A percentile compares a stretch with the other conserved stretches of the same genome.
phyloP scores from a whole-genome alignment of 2,329 filamentous ascomycete genomes.

The Cercospora sp. region DNA sequence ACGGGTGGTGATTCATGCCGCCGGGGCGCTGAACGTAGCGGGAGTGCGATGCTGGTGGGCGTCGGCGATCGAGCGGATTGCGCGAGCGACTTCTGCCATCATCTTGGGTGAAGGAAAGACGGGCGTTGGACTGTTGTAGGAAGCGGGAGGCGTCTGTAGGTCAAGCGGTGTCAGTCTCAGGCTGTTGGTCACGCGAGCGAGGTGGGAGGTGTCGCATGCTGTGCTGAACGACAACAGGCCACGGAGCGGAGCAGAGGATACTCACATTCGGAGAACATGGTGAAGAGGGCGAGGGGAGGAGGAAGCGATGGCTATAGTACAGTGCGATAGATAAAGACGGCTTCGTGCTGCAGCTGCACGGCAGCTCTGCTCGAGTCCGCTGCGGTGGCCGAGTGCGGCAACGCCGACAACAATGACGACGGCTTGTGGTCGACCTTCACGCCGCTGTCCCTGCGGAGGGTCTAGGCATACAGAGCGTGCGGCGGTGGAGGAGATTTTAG shows the following conservation, averaged over 20 bases:
- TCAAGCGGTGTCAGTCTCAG: conserved; percentile 36
- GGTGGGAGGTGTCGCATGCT: conserved; percentile 30
- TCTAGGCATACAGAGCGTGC: not conserved
- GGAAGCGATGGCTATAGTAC: not conserved
- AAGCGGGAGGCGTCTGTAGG: conserved; percentile 87
- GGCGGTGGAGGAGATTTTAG: not conserved
- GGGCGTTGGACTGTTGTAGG: conserved; percentile 92
- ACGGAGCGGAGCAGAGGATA: conserved; percentile 9
- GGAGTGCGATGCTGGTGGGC: conserved; percentile 43
- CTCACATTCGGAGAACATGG: conserved; percentile 90
- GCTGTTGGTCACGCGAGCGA: conserved; percentile 43
- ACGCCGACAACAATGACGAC: not conserved
- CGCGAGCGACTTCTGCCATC: conserved; percentile 44
- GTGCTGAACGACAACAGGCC: conserved; percentile 35
- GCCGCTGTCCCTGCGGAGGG: not conserved
- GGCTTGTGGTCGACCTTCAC: not conserved
- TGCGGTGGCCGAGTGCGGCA: conserved; percentile 3
- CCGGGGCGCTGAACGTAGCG: conserved; percentile 52
- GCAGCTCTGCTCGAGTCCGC: not conserved
- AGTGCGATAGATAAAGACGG: not conserved
- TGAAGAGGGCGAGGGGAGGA: conserved; percentile 8
- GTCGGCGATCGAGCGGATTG: conserved; percentile 51
- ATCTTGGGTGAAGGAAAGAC: conserved; percentile 66
- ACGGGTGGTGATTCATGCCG: conserved; percentile 67
- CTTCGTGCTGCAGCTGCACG: conserved; percentile 2